Percentiles rank a stretch among this genome's conserved stretches.
phyloP scores from a whole-genome alignment of 192 early-diverging fungal species.

The Coemansia sp. region DNA sequence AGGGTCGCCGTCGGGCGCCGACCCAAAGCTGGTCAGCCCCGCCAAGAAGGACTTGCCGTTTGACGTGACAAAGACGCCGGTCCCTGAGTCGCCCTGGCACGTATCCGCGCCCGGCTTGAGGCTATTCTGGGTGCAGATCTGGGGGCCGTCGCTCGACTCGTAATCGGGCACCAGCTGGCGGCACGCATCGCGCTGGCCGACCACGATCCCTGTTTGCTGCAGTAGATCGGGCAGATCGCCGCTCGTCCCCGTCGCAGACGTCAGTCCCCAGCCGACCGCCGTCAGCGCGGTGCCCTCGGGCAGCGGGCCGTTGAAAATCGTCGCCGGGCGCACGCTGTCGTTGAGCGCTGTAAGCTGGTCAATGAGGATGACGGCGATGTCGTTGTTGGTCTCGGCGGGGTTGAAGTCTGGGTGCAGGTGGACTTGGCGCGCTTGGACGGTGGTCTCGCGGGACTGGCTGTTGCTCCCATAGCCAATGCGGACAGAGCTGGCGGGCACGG shows the following conservation, averaged over 20 bases:
- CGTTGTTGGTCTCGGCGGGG: slow-evolving; percentile 10
- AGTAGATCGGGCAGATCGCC: slow-evolving; percentile 18
- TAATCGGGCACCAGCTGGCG: slow-evolving; percentile 25
- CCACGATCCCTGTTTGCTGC: slow-evolving; percentile 22
- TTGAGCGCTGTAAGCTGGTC: not conserved
- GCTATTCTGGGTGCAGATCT: slow-evolving; percentile 46
- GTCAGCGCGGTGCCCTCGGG: slow-evolving; percentile 15
- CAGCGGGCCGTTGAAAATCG: slow-evolving; percentile 23
- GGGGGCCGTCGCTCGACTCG: slow-evolving; percentile 41
- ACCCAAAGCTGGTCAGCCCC: slow-evolving; percentile 47
- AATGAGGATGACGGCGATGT: slow-evolving; percentile 29
- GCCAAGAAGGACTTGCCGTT: slow-evolving; percentile 21
- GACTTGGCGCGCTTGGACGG: slow-evolving; percentile 5
- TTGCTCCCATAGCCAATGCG: slow-evolving; percentile 24
- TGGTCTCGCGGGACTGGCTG: slow-evolving; percentile 2
- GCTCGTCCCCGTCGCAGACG: not conserved
- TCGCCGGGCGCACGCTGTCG: not conserved
- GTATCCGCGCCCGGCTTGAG: slow-evolving; percentile 36
- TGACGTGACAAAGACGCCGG: slow-evolving; percentile 21
- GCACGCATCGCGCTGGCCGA: slow-evolving; percentile 23
- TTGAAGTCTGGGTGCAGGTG: slow-evolving; percentile 22
- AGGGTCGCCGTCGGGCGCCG: slow-evolving; percentile 30
- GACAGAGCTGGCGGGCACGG: slow-evolving; percentile 3
- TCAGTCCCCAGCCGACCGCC: slow-evolving; percentile 40
- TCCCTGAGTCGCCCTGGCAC: slow-evolving; percentile 50